Base-by-base conservation (phyloP, 495 filamentous ascomycete genomes). In the Elasticomyces elasticus region DNA sequence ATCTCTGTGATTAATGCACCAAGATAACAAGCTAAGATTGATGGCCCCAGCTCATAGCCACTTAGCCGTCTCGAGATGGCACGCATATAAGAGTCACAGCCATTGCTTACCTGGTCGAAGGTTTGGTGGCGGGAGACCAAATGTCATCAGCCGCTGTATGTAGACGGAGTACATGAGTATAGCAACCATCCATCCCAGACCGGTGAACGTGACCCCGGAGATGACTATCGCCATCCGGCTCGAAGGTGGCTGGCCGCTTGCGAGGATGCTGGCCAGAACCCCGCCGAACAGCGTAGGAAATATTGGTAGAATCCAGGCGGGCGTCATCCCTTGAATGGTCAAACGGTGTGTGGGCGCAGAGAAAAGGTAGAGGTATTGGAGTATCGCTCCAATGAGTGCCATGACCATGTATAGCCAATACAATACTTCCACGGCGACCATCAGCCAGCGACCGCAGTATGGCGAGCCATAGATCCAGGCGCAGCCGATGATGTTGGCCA, bases 201-300 rank as follows among this genome's bases (percentile, higher is more conserved):
- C 77, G 56, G 79, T 76, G 15, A 74, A 72, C 7, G 69, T 69
- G 0, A 79, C 59, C 1, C 74, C 78, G 0, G 68, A 75, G 19
- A 74, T 62, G 51, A 75, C 66, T 52, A 81, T 78, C 23, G 67
- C 65, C 11, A 75, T 25, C 0, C 70, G 72, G 1, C 65, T 53
- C 1, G 52, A 43, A 0, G 63, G 43, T 0, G 77, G 75, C 52
- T 80, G 78, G 7, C 59, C 66, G 2, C 63, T 56, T n/a, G 69
- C 63, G 10, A 72, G 56, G 0, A 58, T 52, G 1, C 70, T 70
- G 0, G 76, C 77, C 25, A 79, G 55, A 1, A 75, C 73, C 1
- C 78, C 78, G 0, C 73, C 66, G 11, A 80, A 62, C 68, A 81
- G 74, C 41, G 74, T 67, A 13, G 78, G 76, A 49, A 78, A 80